Conservation (phyloP, 495 filamentous ascomycete genomes). For the Trichoderma reesei region DNA sequence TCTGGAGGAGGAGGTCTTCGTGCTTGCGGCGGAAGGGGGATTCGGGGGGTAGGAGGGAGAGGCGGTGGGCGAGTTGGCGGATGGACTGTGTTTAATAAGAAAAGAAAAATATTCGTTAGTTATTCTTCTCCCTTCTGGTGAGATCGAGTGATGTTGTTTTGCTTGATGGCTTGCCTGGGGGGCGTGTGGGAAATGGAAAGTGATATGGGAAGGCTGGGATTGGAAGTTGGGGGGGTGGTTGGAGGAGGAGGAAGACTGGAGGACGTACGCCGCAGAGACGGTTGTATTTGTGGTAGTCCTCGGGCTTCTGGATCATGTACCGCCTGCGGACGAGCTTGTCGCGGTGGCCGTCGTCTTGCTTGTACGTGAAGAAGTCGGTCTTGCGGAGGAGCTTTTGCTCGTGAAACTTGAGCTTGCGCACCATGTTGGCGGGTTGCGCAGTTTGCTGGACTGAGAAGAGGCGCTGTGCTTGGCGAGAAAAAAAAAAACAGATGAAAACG, state of each 20-base stretch:
- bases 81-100: conserved; percentile 42
- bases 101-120: conserved; percentile 14
- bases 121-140: background rate
- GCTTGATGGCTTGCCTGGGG: too few species aligned
- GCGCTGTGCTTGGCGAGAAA: background rate
- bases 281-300: conserved; percentile 88
- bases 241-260: background rate
- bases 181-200: too few species aligned
- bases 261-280: conserved; percentile 57
- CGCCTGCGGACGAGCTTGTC: conserved; percentile 64
- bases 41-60: conserved; percentile 65
- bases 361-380: conserved; percentile 91
- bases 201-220: background rate
- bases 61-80: conserved; percentile 76
- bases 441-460: background rate
- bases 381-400: conserved; percentile 74
- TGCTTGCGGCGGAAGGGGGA: conserved; percentile 69
- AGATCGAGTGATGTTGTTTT: too few species aligned
- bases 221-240: background rate
- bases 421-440: conserved; percentile 45
- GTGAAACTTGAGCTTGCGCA: conserved; percentile 86
- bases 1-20: conserved; percentile 74
- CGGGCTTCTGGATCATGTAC: conserved; percentile 78
- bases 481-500: background rate
- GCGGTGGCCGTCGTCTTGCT: conserved; percentile 77